Conservation (phyloP, 2,329 filamentous ascomycete species). For the Microascus cirrosus region DNA sequence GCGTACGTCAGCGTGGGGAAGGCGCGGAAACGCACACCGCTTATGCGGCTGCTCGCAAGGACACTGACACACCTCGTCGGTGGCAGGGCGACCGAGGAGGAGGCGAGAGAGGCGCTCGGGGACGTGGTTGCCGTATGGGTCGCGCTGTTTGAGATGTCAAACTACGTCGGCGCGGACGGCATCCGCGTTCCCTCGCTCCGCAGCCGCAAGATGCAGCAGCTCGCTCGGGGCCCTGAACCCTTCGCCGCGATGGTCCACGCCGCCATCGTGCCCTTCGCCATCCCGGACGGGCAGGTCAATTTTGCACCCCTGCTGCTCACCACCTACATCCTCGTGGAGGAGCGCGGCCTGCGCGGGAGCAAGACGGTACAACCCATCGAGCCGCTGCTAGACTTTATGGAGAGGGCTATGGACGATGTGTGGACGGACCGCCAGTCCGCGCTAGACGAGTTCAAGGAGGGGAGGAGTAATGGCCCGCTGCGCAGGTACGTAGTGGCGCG, state of each 20-base stretch:
- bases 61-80: conserved; percentile 1
- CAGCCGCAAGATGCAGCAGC: not conserved
- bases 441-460: conserved; percentile 1
- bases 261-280: conserved; percentile 2
- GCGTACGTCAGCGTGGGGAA: conserved; percentile 2
- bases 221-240: not conserved
- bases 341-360: not conserved
- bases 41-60: conserved; percentile 5
- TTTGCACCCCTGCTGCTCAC: conserved; percentile 4
- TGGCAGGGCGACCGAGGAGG: not conserved
- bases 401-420: conserved; percentile 4
- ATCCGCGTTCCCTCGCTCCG: not conserved
- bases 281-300: not conserved
- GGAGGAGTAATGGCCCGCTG: too few species aligned
- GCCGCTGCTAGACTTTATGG: conserved; percentile 4
- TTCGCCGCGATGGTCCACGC: not conserved
- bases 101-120: not conserved
- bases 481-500: not conserved
- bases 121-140: not conserved
- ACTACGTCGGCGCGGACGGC: not conserved
- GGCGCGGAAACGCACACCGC: not conserved
- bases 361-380: not conserved
- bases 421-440: not conserved
- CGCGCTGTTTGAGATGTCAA: not conserved
- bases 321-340: conserved; percentile 6